Evolutionary conservation across 371 early-diverging fungal genomes (phyloP).

Genomic region (Funneliformis caledonium): DNA sequence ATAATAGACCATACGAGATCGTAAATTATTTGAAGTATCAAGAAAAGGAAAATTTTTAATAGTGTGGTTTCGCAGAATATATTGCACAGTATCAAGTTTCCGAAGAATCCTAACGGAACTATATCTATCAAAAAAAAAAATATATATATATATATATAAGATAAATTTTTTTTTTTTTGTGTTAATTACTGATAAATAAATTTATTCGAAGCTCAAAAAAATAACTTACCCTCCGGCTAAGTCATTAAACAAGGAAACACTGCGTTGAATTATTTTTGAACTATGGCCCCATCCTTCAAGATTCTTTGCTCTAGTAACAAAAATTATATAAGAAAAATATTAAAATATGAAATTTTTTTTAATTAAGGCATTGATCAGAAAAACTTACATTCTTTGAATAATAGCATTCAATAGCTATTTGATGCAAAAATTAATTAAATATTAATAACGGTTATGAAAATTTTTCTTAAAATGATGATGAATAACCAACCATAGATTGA

Average conservation of each 20-base stretch:
- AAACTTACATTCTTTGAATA: conserved; percentile 69
- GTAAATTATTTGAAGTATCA: conserved; percentile 57
- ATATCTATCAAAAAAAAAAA: conserved; percentile 49
- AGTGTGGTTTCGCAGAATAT: conserved; percentile 72
- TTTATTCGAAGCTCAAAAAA: neutral
- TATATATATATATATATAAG: too few relatives aligned
- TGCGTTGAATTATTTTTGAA: conserved; percentile 56
- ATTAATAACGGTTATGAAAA: conserved; percentile 34
- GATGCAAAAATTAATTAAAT: conserved; percentile 44
- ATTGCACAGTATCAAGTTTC: conserved; percentile 69
- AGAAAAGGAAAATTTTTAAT: conserved; percentile 73
- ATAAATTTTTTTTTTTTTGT: too few relatives aligned
- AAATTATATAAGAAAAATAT: conserved; percentile 41
- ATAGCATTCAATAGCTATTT: conserved; percentile 67
- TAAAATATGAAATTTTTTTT: conserved; percentile 45
- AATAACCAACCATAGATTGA: conserved; percentile 46
- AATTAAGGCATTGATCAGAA: conserved; percentile 41
- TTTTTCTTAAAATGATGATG: conserved; percentile 6
- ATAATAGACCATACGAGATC: conserved; percentile 74
- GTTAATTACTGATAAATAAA: neutral
- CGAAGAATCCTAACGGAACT: conserved; percentile 74
- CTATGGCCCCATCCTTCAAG: conserved; percentile 56
- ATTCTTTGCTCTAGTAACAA: conserved; percentile 52
- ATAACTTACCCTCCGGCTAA: conserved; percentile 76
- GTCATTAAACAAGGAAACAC: conserved; percentile 74